A percentile compares a stretch with the other conserved stretches of the same genome.
These are phyloP conservation scores for Pleoardoris graminearum DNA, from an alignment of 2,329 filamentous ascomycete genomes.

Conservation along the genomic window DNA sequence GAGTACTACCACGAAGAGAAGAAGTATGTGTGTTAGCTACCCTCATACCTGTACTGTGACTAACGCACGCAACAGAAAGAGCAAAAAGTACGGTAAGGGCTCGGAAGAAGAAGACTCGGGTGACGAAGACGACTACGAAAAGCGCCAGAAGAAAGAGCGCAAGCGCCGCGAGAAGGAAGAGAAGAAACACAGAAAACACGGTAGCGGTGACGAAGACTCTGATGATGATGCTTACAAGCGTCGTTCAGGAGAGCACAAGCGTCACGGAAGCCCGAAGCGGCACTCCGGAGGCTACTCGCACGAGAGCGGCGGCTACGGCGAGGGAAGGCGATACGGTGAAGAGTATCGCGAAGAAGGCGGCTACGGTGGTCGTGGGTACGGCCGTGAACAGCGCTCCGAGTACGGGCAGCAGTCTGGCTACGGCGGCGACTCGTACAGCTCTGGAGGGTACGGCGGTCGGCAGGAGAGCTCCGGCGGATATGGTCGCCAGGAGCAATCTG, in stretches of 20 bases:
- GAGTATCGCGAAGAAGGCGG: constrained; percentile 13
- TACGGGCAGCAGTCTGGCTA: constrained; percentile 14
- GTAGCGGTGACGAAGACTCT: constrained; percentile 39
- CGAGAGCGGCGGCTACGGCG: constrained; percentile 21
- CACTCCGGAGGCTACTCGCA: constrained; percentile 24
- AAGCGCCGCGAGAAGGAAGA: constrained; percentile 49
- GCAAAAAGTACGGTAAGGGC: constrained; percentile 34
- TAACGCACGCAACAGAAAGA: constrained; percentile 32
- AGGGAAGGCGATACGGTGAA: constrained; percentile 31
- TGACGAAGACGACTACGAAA: constrained; percentile 39
- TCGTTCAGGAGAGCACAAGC: constrained; percentile 23
- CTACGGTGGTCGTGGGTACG: neutral
- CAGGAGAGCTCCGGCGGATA: constrained; percentile 12
- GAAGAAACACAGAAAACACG: constrained; percentile 46
- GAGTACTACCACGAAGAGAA: constrained; percentile 49
- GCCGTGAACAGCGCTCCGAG: neutral
- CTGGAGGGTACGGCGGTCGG: constrained; percentile 12
- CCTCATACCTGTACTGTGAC: constrained; percentile 9
- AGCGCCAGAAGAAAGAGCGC: constrained; percentile 36
- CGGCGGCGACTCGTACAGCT: constrained; percentile 15
- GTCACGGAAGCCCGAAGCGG: constrained; percentile 29
- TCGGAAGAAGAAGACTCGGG: constrained; percentile 29
- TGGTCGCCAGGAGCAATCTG: constrained; percentile 15
- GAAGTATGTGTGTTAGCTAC: constrained; percentile 32
- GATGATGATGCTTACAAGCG: constrained; percentile 31